Conservation (phyloP, 768 basidiomycete species). For the Dioszegia hungarica region DNA sequence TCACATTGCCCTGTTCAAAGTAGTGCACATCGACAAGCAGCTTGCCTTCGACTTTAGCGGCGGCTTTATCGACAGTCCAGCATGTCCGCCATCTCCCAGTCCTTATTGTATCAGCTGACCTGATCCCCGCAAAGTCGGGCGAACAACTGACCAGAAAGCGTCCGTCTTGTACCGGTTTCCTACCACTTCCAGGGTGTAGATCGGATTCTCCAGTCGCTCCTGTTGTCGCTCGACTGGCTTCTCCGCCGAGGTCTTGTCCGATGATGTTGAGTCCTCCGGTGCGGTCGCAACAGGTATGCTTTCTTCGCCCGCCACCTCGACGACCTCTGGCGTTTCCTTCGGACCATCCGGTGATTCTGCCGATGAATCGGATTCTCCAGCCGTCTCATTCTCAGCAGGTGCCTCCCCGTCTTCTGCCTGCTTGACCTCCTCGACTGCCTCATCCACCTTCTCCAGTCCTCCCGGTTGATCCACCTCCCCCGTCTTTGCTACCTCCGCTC, state of each 20-base stretch:
- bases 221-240: conserved; percentile 13
- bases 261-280: not conserved
- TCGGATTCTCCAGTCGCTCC: conserved; percentile 32
- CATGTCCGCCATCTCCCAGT: conserved; percentile 91
- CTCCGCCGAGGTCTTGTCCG: not conserved
- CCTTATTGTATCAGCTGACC: conserved; percentile 53
- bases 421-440: conserved; percentile 19
- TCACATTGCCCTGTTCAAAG: conserved; percentile 92
- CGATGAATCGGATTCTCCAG: not conserved
- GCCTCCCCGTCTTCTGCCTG: conserved; percentile 8
- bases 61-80: conserved; percentile 67
- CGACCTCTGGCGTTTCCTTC: not conserved
- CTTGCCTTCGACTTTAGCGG: conserved; percentile 63
- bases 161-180: conserved; percentile 91
- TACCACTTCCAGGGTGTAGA: conserved; percentile 68
- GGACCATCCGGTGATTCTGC: not conserved
- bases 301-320: not conserved
- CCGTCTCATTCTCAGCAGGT: not conserved
- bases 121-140: not conserved
- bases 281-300: not conserved
- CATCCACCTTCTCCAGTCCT: conserved; percentile 29
- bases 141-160: conserved; percentile 72
- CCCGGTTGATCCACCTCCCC: conserved; percentile 28
- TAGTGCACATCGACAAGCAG: conserved; percentile 87
- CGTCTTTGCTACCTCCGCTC: conserved; percentile 10